These are phyloP conservation scores for Cardiospermum halicacabum DNA, from an alignment of 345 rosid genomes.

Conservation along the genomic window DNA sequence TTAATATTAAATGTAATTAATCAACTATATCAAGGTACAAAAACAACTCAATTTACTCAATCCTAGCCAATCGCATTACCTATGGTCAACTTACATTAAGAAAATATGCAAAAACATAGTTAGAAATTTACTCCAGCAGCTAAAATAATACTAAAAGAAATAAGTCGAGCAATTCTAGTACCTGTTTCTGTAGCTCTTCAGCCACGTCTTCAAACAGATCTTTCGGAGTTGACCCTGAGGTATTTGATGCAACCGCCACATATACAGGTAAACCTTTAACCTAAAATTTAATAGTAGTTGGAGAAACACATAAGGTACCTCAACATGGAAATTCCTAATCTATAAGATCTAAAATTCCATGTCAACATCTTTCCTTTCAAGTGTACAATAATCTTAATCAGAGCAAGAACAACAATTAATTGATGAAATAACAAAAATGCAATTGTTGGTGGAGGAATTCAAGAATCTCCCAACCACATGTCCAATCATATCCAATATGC, in stretches of 20 bases:
- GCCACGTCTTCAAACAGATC: slow-evolving; percentile 85
- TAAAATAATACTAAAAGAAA: neutral
- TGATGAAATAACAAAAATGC: too few relatives aligned
- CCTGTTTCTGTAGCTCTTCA: slow-evolving; percentile 84
- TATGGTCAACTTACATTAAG: neutral
- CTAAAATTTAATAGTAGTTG: slow-evolving; percentile 31
- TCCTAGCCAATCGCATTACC: neutral
- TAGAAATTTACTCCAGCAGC: neutral
- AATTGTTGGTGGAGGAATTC: too few relatives aligned
- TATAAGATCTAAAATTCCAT: neutral
- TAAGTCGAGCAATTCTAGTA: slow-evolving; percentile 8
- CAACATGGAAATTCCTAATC: slow-evolving; percentile 13
- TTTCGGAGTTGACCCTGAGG: slow-evolving; percentile 87
- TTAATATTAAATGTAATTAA: neutral
- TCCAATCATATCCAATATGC: too few relatives aligned
- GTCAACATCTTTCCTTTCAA: too few relatives aligned
- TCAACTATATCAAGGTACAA: neutral
- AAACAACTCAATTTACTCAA: neutral
- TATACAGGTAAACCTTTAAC: slow-evolving; percentile 73
- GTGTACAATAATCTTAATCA: too few relatives aligned
- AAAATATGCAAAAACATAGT: neutral
- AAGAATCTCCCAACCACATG: too few relatives aligned
- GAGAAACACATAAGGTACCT: slow-evolving; percentile 7
- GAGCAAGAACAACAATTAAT: too few relatives aligned
- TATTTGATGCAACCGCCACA: slow-evolving; percentile 65